These are phyloP conservation scores for Aquilaria sinensis DNA, from an alignment of 345 rosid species.

Conservation along the genomic window DNA sequence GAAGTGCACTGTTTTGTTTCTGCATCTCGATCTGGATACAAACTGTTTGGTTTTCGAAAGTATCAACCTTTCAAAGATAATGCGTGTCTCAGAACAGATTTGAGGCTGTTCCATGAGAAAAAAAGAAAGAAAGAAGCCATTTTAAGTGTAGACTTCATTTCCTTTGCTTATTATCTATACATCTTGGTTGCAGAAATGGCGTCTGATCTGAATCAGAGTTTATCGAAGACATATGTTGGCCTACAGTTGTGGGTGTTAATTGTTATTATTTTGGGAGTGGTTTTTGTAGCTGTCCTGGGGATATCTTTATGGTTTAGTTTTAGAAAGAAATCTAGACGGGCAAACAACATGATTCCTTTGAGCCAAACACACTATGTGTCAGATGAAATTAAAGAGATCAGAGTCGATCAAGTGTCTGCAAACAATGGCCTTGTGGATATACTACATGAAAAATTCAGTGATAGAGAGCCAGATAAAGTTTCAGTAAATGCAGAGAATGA, in stretches of 20 bases:
- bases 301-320: slow-evolving; percentile 70
- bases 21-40: slow-evolving; percentile 3
- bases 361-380: slow-evolving; percentile 40
- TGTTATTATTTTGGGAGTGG: slow-evolving; percentile 50
- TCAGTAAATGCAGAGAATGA: slow-evolving; percentile 45
- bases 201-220: slow-evolving; percentile 46
- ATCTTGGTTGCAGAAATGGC: slow-evolving; percentile 40
- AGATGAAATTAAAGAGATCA: slow-evolving; percentile 86
- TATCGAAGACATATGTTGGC: slow-evolving; percentile 50
- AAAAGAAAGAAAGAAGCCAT: not conserved
- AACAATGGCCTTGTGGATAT: slow-evolving; percentile 32
- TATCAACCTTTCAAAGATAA: not conserved
- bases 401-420: slow-evolving; percentile 73
- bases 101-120: not conserved
- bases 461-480: slow-evolving; percentile 62
- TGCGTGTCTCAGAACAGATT: not conserved
- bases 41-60: not conserved
- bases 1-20: not conserved
- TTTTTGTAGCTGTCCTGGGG: slow-evolving; percentile 43
- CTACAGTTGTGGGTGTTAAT: slow-evolving; percentile 72
- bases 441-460: slow-evolving; percentile 46
- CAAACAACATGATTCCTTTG: slow-evolving; percentile 40
- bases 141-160: slow-evolving; percentile 1
- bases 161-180: slow-evolving; percentile 26
- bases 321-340: slow-evolving; percentile 58